These are phyloP conservation scores for Cenchrus purpureus DNA, from an alignment of 176 grass and related monocot species.

Conservation along the genomic window DNA sequence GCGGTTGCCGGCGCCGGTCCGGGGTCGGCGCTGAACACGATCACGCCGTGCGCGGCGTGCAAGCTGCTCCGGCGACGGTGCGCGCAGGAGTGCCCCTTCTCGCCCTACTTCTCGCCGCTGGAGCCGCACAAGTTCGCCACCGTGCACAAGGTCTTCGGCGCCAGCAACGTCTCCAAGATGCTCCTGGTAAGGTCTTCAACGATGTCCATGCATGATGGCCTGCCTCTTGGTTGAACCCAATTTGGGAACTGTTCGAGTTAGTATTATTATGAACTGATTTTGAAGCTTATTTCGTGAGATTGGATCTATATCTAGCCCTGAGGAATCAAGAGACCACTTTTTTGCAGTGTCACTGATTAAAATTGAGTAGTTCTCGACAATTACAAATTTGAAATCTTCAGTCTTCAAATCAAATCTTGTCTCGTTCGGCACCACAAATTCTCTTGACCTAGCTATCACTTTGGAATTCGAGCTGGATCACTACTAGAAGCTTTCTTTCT, in stretches of 20 bases:
- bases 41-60: constrained; percentile 87
- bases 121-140: constrained; percentile 92
- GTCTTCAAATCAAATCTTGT: neutral
- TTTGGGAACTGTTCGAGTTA: neutral
- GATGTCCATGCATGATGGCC: too few species aligned
- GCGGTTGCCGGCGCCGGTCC: constrained; percentile 34
- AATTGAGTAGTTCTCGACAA: neutral
- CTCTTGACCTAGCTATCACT: neutral
- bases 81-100: constrained; percentile 96
- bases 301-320: constrained; percentile 2
- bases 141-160: constrained; percentile 93
- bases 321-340: neutral
- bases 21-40: constrained; percentile 57
- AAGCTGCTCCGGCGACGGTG: constrained; percentile 90
- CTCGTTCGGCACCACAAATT: constrained; percentile 16
- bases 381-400: neutral
- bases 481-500: neutral
- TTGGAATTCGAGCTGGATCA: neutral
- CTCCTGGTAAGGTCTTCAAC: constrained; percentile 56
- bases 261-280: neutral
- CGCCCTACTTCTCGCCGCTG: constrained; percentile 90
- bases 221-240: neutral
- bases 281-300: neutral
- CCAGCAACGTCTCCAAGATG: constrained; percentile 99
- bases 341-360: neutral